A percentile compares a stretch with the other conserved stretches of the same genome.
Conservation (phyloP, 2,329 filamentous ascomycete genomes). For the Apiospora arundinis region DNA sequence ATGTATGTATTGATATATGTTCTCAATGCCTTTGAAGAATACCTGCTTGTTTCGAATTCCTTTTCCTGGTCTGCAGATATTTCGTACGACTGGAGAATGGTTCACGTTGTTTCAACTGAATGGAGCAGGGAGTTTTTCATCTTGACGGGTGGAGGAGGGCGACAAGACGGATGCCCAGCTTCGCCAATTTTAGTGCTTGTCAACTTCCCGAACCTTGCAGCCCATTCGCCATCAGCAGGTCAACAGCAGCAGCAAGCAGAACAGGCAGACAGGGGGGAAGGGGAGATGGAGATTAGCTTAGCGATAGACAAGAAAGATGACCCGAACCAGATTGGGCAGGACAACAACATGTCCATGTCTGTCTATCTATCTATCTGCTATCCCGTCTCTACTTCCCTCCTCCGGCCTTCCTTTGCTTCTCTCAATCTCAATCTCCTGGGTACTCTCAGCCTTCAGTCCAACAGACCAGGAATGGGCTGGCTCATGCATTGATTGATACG, state of each 20-base stretch:
- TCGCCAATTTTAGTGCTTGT: conserved; percentile 11
- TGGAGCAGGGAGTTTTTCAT: background rate
- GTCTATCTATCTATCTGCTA: background rate
- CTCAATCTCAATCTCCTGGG: background rate
- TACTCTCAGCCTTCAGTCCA: too few relatives aligned
- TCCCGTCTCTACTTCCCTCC: background rate
- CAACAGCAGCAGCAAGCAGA: background rate
- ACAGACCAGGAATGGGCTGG: background rate
- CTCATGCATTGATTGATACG: background rate
- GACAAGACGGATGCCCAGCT: background rate
- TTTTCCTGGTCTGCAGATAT: too few relatives aligned
- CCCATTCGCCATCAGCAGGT: conserved; percentile 12
- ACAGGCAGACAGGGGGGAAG: background rate
- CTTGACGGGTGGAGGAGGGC: background rate
- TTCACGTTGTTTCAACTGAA: background rate
- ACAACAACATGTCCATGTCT: conserved; percentile 1
- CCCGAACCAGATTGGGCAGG: conserved; percentile 13
- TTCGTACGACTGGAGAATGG: background rate
- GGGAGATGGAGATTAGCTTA: conserved; percentile 11
- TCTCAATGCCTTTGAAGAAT: background rate
- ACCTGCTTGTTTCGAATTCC: background rate
- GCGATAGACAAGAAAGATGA: background rate
- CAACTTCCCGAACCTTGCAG: background rate
- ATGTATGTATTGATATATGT: too few relatives aligned
- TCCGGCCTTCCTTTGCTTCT: background rate